Evolutionary conservation across 2,329 filamentous ascomycete species (phyloP).

Genomic region (Aspergillus bombycis): DNA sequence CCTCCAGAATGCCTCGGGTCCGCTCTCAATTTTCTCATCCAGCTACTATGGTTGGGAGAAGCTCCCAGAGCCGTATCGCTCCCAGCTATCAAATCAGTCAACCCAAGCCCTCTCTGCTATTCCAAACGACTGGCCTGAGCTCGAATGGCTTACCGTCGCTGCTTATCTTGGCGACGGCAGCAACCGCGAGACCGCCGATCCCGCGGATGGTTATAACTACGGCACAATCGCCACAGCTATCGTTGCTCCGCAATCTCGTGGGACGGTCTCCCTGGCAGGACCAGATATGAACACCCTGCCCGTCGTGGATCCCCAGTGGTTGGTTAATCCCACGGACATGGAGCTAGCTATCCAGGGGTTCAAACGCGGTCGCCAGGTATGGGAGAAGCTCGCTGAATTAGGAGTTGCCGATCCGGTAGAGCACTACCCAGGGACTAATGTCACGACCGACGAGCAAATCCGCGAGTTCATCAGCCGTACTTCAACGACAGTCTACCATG

Average conservation of each 20-base stretch:
- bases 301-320: slow-evolving; percentile 20
- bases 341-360: slow-evolving; percentile 48
- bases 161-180: slow-evolving; percentile 22
- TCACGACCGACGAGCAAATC: slow-evolving; percentile 48
- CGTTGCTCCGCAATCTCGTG: slow-evolving; percentile 20
- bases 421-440: slow-evolving; percentile 37
- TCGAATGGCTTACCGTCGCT: slow-evolving; percentile 29
- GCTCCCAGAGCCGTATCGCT: slow-evolving; percentile 25
- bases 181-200: slow-evolving; percentile 20
- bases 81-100: slow-evolving; percentile 19
- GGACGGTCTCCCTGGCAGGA: slow-evolving; percentile 17
- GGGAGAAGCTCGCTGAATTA: slow-evolving; percentile 23
- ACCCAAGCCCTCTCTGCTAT: slow-evolving; percentile 21
- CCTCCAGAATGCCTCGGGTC: slow-evolving; percentile 28
- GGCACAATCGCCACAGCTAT: slow-evolving; percentile 18
- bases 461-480: slow-evolving; percentile 30
- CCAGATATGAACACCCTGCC: slow-evolving; percentile 21
- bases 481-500: slow-evolving; percentile 38
- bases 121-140: slow-evolving; percentile 38
- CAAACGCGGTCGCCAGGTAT: slow-evolving; percentile 46
- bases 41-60: slow-evolving; percentile 36
- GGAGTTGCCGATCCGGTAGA: slow-evolving; percentile 32
- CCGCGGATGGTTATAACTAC: slow-evolving; percentile 26
- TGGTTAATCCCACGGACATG: slow-evolving; percentile 35
- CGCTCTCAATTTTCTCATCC: slow-evolving; percentile 25